phyloP scores from a whole-genome alignment of 208 protist genomes.

The Leishmania martiniquensis region DNA sequence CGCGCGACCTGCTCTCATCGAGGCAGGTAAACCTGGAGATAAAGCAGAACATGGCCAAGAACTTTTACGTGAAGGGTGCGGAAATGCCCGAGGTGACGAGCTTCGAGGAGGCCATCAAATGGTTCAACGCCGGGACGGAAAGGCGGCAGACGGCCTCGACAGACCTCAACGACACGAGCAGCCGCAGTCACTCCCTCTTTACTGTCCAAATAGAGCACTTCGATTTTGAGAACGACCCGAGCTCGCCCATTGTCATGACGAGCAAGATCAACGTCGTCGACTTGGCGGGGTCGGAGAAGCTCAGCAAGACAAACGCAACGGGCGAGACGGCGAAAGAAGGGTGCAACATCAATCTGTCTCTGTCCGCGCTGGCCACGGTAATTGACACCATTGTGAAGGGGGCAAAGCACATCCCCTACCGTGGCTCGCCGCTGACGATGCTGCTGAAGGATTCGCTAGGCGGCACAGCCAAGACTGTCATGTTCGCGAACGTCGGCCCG shows the following conservation, averaged over 20 bases:
- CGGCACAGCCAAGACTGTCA: constrained; percentile 92
- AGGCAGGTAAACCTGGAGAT: constrained; percentile 91
- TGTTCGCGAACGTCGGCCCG: constrained; percentile 91
- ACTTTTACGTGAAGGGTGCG: constrained; percentile 92
- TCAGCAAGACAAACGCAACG: constrained; percentile 93
- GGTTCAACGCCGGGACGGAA: constrained; percentile 89
- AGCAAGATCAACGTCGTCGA: constrained; percentile 96
- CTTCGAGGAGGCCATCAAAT: constrained; percentile 84
- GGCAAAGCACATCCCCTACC: constrained; percentile 91
- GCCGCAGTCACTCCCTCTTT: constrained; percentile 93
- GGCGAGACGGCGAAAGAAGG: constrained; percentile 94
- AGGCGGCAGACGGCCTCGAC: constrained; percentile 91
- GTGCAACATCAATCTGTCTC: constrained; percentile 95
- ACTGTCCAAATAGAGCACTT: constrained; percentile 88
- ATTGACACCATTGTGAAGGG: constrained; percentile 93
- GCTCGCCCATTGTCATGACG: constrained; percentile 78
- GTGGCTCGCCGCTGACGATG: constrained; percentile 92
- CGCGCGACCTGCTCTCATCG: constrained; percentile 75
- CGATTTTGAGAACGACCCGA: constrained; percentile 89
- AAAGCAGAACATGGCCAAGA: constrained; percentile 92
- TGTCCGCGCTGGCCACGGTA: constrained; percentile 91
- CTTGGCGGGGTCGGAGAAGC: constrained; percentile 94
- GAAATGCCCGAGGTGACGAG: constrained; percentile 90
- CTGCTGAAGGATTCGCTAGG: constrained; percentile 93
- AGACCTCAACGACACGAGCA: constrained; percentile 90